These are phyloP conservation scores for Pseudocercospora eumusae DNA, from an alignment of 2,329 filamentous ascomycete species.

Conservation along the genomic window DNA sequence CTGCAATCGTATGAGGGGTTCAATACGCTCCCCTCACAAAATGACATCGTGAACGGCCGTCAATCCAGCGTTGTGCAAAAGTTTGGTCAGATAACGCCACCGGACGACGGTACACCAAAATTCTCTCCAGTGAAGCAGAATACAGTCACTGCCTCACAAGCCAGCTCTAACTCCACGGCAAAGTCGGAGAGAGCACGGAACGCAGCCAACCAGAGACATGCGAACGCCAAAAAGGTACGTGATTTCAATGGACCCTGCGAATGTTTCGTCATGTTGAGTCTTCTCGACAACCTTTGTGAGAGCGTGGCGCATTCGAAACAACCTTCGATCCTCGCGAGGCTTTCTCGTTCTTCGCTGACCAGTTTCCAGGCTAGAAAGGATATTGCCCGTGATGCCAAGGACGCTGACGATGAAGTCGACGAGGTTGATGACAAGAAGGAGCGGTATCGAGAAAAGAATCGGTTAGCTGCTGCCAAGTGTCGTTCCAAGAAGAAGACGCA, in stretches of 20 bases:
- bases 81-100: slow-evolving; percentile 45
- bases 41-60: slow-evolving; percentile 25
- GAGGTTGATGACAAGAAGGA: slow-evolving; percentile 51
- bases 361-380: slow-evolving; percentile 24
- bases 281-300: not conserved
- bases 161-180: slow-evolving; percentile 20
- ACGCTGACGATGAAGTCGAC: slow-evolving; percentile 21
- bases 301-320: not conserved
- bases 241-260: not conserved
- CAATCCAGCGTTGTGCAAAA: slow-evolving; percentile 27
- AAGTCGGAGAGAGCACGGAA: slow-evolving; percentile 39
- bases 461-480: slow-evolving; percentile 72
- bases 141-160: slow-evolving; percentile 7
- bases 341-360: not conserved
- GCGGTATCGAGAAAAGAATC: slow-evolving; percentile 68
- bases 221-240: slow-evolving; percentile 32
- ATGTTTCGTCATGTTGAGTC: not conserved
- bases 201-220: slow-evolving; percentile 36
- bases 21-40: slow-evolving; percentile 20
- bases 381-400: slow-evolving; percentile 17
- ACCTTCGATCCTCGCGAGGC: not conserved
- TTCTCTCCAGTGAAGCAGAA: slow-evolving; percentile 7
- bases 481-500: slow-evolving; percentile 68
- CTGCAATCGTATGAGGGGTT: slow-evolving; percentile 7
- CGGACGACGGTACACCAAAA: slow-evolving; percentile 35